Percentiles rank a stretch among this genome's conserved stretches.
Conservation (phyloP, 2,329 filamentous ascomycete species). For the Scedosporium boydii region DNA sequence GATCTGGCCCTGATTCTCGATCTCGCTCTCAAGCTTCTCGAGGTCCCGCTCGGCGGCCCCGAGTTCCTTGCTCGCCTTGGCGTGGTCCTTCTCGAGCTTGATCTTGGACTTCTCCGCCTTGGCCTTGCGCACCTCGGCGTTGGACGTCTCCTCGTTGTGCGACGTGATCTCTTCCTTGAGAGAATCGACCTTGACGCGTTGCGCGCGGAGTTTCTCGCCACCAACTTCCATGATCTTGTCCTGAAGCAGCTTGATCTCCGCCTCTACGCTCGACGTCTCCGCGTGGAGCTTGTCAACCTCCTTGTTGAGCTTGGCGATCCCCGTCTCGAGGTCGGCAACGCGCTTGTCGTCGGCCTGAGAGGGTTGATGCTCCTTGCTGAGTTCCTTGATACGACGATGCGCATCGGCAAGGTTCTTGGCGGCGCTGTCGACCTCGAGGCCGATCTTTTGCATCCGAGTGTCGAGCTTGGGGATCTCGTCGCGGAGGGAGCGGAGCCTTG, state of each 20-base stretch:
- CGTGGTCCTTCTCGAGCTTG: conserved; percentile 78
- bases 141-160: conserved; percentile 72
- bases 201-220: conserved; percentile 81
- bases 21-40: conserved; percentile 68
- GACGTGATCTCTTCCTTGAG: conserved; percentile 78
- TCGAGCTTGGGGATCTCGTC: conserved; percentile 76
- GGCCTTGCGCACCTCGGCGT: conserved; percentile 75
- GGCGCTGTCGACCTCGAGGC: conserved; percentile 78
- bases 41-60: conserved; percentile 62
- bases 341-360: conserved; percentile 73
- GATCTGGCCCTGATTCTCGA: conserved; percentile 65
- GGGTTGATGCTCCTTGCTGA: conserved; percentile 70
- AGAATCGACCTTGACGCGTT: conserved; percentile 83
- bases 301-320: conserved; percentile 62
- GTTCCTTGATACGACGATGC: conserved; percentile 75
- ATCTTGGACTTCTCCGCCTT: conserved; percentile 88
- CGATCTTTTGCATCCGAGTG: conserved; percentile 84
- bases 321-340: conserved; percentile 63
- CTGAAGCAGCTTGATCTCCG: conserved; percentile 85
- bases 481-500: conserved; percentile 59
- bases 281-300: conserved; percentile 71
- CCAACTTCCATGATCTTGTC: conserved; percentile 98
- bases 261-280: conserved; percentile 83
- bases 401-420: conserved; percentile 77
- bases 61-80: conserved; percentile 71